Evolutionary conservation across 2,329 filamentous ascomycete species (phyloP), one percentile per base, ranked within the genome.

Genomic region (Cladosporium phlei): DNA sequence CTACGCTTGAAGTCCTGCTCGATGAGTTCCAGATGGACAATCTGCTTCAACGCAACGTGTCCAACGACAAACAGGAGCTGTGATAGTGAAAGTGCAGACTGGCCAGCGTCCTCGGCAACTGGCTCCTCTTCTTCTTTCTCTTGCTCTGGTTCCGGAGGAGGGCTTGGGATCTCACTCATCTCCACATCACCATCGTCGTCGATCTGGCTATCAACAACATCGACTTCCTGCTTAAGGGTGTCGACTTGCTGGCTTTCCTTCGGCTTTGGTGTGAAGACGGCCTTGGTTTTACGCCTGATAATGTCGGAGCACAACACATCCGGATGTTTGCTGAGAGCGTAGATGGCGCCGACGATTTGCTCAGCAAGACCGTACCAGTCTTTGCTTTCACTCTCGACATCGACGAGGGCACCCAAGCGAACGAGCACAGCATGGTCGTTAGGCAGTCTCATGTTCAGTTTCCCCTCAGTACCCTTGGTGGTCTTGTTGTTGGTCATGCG

Each of bases 31-130:
- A 98, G 79, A 64, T 98, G 93, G 1, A 98, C 94, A 57, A 98
- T 98, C 64, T 98, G 94, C 70, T 98, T 98, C 63, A 98, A 93
- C 11, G 93, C 93, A 38, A 97, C 86, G 61, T 98, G 93, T 0
- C 93, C 93, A 22, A 97, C 91, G 27, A 95, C 85, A 63, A 97
- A 97, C 0, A 98, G 75, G 2, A 98, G 77, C 60, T 97, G 93
- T 0, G 93, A 95, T 2, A 98, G 74, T 1, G 80, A 83, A 37
- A 89, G 77, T 1, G 88, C 82, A 6, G 58, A 52, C 10, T 45
- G 42, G 1, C 42, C 32, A 10, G 55, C 50, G 8, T 49, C 52
- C 17, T 49, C 49, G 33, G 50, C 43, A n/a, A 49, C 43, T 2
- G 42, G 17, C 9, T 42, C 24, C 10, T 54, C 53, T 37, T 60